Percentiles rank a stretch among this genome's conserved stretches.
phyloP scores from a whole-genome alignment of 140 eudicot genomes.

The Anethum foeniculum region DNA sequence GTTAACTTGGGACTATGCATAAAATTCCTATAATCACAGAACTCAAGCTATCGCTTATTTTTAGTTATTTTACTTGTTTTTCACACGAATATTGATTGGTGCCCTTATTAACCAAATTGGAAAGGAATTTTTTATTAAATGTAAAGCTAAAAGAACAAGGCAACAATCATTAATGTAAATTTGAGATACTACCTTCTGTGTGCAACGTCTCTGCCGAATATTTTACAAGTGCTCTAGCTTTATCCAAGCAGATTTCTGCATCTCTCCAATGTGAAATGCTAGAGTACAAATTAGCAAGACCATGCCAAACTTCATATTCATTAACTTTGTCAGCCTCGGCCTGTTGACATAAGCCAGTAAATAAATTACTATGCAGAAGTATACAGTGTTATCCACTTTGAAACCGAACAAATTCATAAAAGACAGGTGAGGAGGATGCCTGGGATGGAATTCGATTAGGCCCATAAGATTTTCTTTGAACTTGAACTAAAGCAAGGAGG shows the following conservation, averaged over 20 bases:
- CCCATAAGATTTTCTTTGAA: slow-evolving; percentile 75
- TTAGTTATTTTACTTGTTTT: neutral
- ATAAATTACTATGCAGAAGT: slow-evolving; percentile 6
- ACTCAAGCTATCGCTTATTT: neutral
- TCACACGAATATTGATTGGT: slow-evolving; percentile 20
- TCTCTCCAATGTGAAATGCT: slow-evolving; percentile 83
- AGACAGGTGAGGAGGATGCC: slow-evolving; percentile 23
- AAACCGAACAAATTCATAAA: neutral
- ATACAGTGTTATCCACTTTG: too few relatives aligned
- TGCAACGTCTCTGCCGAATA: slow-evolving; percentile 73
- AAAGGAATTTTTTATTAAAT: neutral
- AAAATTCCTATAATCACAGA: neutral
- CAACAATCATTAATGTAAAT: neutral
- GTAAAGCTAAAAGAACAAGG: neutral
- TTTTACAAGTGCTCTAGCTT: slow-evolving; percentile 58
- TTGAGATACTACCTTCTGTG: slow-evolving; percentile 41
- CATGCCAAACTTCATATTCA: slow-evolving; percentile 94
- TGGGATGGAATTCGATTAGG: slow-evolving; percentile 38
- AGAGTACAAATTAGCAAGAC: slow-evolving; percentile 82
- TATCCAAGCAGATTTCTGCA: slow-evolving; percentile 82
- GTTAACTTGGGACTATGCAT: neutral
- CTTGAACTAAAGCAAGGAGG: slow-evolving; percentile 84
- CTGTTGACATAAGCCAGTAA: slow-evolving; percentile 25
- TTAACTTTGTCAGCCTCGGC: slow-evolving; percentile 54
- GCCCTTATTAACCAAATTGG: slow-evolving; percentile 37